Base-by-base conservation (phyloP, 768 basidiomycete species). In the Lactifluus volemus region DNA sequence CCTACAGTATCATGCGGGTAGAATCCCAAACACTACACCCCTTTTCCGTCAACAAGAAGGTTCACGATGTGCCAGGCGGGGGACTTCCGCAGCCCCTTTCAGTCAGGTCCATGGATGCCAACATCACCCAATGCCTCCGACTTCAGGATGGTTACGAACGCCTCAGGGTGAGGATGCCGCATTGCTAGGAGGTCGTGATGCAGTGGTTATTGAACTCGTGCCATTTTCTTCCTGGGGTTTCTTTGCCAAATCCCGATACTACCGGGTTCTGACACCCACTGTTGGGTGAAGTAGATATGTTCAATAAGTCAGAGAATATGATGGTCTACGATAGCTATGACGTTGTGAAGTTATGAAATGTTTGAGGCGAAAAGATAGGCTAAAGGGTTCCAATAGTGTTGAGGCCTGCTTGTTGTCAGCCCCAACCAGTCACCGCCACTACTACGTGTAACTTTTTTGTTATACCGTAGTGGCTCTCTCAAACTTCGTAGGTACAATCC, bases 381-480 rank as follows among this genome's bases (percentile, higher is more conserved):
- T 6, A 49, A 42, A 34, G 57, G 36, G 53, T 55, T 38, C 36
- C 44, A 41, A 39, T 57, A 49, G 34, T 52, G 61, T 58, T 53
- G 47, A 53, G 41, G 49, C 49, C 49, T 25, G 36, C 53, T 58
- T 48, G 47, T 59, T 61, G 60, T 63, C 61, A 53, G 61, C 61
- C 61, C 56, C 52, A 57, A 47, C 60, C 50, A 55, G 56, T 54
- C 61, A 63, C 61, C 32, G 58, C 57, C 61, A 49, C 59, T 32
- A 29, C 55, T 54, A 58, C 61, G 57, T 58, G 52, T 58, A 63
- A 58, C 55, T 34, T 30, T 42, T 45, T 36, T 25, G 56, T 58
- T 63, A 49, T 55, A 63, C 19, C 51, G 61, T 63, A 63, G 52
- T 47, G 39, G 56, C 19, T 57, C 30, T 34, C 50, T 53, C 61